Conservation (phyloP, 2,329 filamentous ascomycete species). For the Aschersonia sp. region DNA sequence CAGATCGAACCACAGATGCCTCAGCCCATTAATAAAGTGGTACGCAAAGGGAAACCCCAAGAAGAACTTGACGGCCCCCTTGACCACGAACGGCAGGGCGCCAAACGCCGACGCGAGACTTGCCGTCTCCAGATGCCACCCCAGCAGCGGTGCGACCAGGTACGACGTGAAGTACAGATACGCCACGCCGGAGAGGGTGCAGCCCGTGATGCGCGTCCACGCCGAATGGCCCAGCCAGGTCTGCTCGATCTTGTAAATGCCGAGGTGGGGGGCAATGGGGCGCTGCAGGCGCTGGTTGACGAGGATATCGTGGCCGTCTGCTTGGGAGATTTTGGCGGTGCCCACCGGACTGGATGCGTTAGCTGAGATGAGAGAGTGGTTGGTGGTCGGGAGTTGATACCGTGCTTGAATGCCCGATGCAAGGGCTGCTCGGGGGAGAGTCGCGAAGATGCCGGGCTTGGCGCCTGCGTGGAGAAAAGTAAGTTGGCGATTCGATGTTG, state of each 20-base stretch:
- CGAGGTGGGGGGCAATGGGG: conserved; percentile 72
- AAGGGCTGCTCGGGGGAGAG: conserved; percentile 24
- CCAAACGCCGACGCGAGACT: conserved; percentile 47
- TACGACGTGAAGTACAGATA: conserved; percentile 75
- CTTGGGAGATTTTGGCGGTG: conserved; percentile 40
- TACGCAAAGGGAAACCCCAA: conserved; percentile 45
- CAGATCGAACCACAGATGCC: conserved; percentile 39
- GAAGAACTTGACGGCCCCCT: conserved; percentile 41
- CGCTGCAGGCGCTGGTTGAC: conserved; percentile 67
- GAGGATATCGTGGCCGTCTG: conserved; percentile 51
- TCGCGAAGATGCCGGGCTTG: conserved; percentile 30
- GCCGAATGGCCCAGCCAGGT: conserved; percentile 64
- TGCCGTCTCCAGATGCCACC: conserved; percentile 44
- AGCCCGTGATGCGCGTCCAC: conserved; percentile 76
- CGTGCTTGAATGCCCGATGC: conserved; percentile 29
- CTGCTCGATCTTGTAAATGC: conserved; percentile 76
- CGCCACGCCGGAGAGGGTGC: conserved; percentile 53
- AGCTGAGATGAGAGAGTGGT: conserved; percentile 1
- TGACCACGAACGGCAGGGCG: conserved; percentile 41
- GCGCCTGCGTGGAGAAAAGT: conserved; percentile 13
- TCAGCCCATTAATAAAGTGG: conserved; percentile 40
- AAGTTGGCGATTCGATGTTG: too few species aligned
- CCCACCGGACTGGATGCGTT: conserved; percentile 29
- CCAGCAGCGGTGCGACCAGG: conserved; percentile 63
- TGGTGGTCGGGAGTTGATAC: conserved; percentile 15